phyloP scores from a whole-genome alignment of 2,329 filamentous ascomycete species.

The Dichotomopilus funicola region DNA sequence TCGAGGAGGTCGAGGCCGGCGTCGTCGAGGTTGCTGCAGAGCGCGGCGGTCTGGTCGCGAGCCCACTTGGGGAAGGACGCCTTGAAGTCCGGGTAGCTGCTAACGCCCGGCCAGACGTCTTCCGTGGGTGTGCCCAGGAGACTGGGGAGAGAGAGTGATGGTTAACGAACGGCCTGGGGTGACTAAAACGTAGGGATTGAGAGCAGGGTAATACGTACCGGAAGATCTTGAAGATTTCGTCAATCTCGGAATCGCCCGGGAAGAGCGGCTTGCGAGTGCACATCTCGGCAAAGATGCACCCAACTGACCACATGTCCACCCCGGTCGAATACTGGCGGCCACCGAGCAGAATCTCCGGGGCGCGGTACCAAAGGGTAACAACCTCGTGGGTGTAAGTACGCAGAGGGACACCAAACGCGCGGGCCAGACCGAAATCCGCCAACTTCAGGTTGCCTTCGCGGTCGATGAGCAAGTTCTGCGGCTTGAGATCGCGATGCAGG shows the following conservation, averaged over 20 bases:
- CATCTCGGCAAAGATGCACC: conserved; percentile 91
- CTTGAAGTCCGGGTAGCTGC: conserved; percentile 86
- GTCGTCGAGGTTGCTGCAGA: conserved; percentile 67
- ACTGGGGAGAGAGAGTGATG: too few species aligned
- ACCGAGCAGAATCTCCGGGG: conserved; percentile 79
- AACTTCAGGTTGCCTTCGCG: conserved; percentile 81
- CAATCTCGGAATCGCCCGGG: conserved; percentile 84
- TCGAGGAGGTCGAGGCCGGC: conserved; percentile 59
- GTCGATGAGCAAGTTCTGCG: conserved; percentile 78
- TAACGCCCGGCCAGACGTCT: conserved; percentile 75
- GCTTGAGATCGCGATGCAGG: conserved; percentile 78
- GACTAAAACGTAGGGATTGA: too few species aligned
- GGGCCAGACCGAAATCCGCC: conserved; percentile 79
- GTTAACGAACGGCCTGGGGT: too few species aligned
- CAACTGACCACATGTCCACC: conserved; percentile 88
- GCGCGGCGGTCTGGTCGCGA: conserved; percentile 54
- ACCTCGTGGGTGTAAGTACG: conserved; percentile 90
- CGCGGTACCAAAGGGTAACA: conserved; percentile 83
- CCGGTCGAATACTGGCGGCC: conserved; percentile 88
- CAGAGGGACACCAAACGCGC: conserved; percentile 81
- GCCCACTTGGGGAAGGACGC: conserved; percentile 81
- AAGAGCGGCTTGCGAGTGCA: conserved; percentile 84
- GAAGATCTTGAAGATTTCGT: conserved; percentile 95
- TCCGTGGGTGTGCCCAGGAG: conserved; percentile 77
- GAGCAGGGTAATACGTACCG: conserved; percentile 43